phyloP scores from a whole-genome alignment of 2,329 filamentous ascomycete species.

The Calonectria leucothoes region DNA sequence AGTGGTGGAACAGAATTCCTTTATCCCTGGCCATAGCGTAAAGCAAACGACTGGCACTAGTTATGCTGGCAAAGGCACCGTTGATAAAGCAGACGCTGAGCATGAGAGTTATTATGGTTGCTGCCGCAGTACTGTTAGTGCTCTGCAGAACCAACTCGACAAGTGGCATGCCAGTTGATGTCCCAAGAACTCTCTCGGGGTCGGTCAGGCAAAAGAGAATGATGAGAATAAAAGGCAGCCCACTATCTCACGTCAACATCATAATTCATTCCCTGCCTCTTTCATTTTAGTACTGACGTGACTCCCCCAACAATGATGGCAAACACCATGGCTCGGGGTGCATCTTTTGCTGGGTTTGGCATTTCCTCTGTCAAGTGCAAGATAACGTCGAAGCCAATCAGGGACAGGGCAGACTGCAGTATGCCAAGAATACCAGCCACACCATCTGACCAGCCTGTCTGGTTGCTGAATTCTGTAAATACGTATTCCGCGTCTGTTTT shows the following conservation, averaged over 20 bases:
- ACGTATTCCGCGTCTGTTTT: constrained; percentile 57
- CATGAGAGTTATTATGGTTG: constrained; percentile 55
- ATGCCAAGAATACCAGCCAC: constrained; percentile 60
- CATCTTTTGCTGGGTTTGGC: constrained; percentile 53
- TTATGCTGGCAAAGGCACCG: constrained; percentile 57
- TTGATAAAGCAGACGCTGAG: constrained; percentile 58
- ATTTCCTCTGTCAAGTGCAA: constrained; percentile 61
- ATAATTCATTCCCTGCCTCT: too few species aligned
- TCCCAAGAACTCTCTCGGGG: constrained; percentile 47
- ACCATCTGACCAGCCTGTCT: constrained; percentile 58
- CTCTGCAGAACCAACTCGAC: constrained; percentile 57
- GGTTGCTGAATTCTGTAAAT: constrained; percentile 58
- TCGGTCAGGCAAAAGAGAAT: constrained; percentile 56
- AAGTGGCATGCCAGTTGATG: constrained; percentile 58
- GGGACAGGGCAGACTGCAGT: constrained; percentile 51
- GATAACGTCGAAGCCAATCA: constrained; percentile 57
- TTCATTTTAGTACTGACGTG: constrained; percentile 46
- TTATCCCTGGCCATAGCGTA: constrained; percentile 59
- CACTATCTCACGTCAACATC: constrained; percentile 32
- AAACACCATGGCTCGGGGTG: constrained; percentile 56
- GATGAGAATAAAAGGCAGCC: constrained; percentile 52
- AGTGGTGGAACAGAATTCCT: constrained; percentile 45
- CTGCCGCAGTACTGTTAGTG: constrained; percentile 51
- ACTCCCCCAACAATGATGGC: constrained; percentile 55
- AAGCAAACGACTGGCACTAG: constrained; percentile 54